These are phyloP conservation scores for Priceomyces haplophilus DNA, from an alignment of 805 yeast genomes.

Conservation along the genomic window DNA sequence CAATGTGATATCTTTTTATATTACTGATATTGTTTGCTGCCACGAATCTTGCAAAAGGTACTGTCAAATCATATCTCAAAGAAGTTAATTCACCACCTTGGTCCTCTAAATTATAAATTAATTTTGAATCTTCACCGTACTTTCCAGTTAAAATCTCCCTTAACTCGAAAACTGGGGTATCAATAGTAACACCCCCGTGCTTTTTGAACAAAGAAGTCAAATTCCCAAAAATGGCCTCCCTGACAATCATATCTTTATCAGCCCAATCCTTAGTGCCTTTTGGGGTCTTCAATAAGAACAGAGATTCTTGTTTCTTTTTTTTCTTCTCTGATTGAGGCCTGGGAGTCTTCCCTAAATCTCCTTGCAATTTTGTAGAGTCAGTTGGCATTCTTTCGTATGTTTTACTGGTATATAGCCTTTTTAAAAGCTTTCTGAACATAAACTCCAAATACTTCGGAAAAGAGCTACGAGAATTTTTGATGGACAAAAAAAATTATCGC, in stretches of 20 bases:
- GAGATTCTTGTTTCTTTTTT: conserved; percentile 43
- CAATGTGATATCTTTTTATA: conserved; percentile 94
- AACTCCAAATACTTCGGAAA: conserved; percentile 3
- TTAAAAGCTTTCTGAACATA: conserved; percentile 14
- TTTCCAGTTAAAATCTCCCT: conserved; percentile 95
- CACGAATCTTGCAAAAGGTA: conserved; percentile 95
- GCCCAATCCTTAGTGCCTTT: conserved; percentile 99
- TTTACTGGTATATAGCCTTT: conserved; percentile 4
- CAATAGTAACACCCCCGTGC: conserved; percentile 98
- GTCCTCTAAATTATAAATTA: conserved; percentile 93
- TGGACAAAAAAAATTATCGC: too few species aligned
- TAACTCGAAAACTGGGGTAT: conserved; percentile 96
- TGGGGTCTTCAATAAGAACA: conserved; percentile 86
- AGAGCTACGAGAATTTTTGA: not conserved
- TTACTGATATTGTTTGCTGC: conserved; percentile 90
- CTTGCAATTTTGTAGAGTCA: conserved; percentile 6
- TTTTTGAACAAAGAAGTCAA: conserved; percentile 77
- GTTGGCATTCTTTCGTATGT: conserved; percentile 15
- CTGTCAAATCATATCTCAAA: conserved; percentile 93
- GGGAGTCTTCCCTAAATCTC: conserved; percentile 3
- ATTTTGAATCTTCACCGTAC: conserved; percentile 97
- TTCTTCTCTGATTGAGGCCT: conserved; percentile 19
- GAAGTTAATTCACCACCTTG: conserved; percentile 99
- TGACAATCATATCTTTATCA: conserved; percentile 92
- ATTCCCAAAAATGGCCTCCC: conserved; percentile 80